Base-by-base conservation (phyloP, 225 moss, liverwort and hornwort genomes). In the Ulota crispa region DNA sequence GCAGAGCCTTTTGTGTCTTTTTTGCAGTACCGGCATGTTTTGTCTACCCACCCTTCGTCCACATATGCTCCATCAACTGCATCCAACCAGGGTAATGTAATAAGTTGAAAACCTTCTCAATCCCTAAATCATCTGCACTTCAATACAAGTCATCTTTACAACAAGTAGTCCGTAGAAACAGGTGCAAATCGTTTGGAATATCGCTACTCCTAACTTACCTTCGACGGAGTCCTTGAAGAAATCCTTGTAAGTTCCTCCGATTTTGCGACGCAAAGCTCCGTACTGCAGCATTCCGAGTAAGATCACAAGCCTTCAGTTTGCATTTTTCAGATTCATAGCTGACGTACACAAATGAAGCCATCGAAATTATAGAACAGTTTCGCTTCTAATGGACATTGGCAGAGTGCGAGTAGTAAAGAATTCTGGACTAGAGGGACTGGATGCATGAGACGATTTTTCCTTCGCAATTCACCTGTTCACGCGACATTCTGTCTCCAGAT, bases 11-110 rank as follows among this genome's bases (percentile, higher is more conserved):
- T 81, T 0, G 97, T 98, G 47, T 95, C 94, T 72, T 94, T 92
- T 82, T 90, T 98, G 84, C 97, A 98, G 59, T 91, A 89, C 60
- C 79, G 87, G 83, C 95, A 95, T 23, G 82, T 90, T 84, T 98
- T 98, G 84, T 98, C 97, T 18, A 98, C 93, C 97, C 97, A 98
- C 15, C 97, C 97, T 78, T 94, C 95, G 8, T 98, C 97, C 76
- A 94, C 94, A 83, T 95, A 98, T 31, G 89, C 97, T 90, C 97
- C 97, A 76, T 92, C 89, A 3, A 95, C 97, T 98, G 92, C 88
- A 80, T 36, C 68, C 78, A 64, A 85, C 23, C 70, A 64, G 31
- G 28, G 54, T 45, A 69, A 41, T 30, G 39, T 42, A 9, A 41
- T 42, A 9, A 41, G 63, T 12, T 50, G 1, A n/a, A 15, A 41